Evolutionary conservation across 1,284 basidiomycete species (phyloP).

Genomic region (Marasmius fiardii): DNA sequence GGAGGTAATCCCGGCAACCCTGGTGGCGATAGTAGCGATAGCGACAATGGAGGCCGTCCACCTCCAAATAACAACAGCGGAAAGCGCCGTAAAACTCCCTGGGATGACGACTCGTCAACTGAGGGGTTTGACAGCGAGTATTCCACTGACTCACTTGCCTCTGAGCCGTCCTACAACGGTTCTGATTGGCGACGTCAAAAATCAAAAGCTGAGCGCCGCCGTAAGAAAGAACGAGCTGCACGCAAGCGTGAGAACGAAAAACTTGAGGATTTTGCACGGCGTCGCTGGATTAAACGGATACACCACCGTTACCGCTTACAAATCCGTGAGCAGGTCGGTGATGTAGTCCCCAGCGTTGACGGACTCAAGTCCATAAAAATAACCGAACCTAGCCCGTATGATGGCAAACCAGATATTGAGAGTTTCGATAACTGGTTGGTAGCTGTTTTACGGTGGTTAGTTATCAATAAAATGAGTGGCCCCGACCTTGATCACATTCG

Average conservation of each 20-base stretch:
- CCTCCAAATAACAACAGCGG: neutral
- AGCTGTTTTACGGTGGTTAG: neutral
- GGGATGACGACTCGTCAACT: neutral
- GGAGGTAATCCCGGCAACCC: neutral
- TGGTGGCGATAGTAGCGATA: neutral
- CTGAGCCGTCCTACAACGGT: neutral
- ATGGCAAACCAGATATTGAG: neutral
- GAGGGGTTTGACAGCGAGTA: neutral
- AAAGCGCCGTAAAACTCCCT: neutral
- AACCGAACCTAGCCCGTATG: neutral
- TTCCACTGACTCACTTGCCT: neutral
- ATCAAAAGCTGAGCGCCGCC: neutral
- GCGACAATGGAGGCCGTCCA: neutral
- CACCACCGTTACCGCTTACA: neutral
- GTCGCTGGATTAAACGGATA: neutral
- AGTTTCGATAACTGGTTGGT: constrained; percentile 1
- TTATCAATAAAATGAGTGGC: neutral
- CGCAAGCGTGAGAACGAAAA: neutral
- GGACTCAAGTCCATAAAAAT: constrained; percentile 1
- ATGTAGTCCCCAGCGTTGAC: neutral
- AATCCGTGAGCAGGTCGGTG: neutral
- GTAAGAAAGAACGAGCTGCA: neutral
- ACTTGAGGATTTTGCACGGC: neutral
- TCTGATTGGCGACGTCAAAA: neutral
- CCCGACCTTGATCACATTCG: neutral